Evolutionary conservation across 257 asterid species (phyloP), one percentile per base, ranked within the genome.

Genomic region (Rauvolfia tetraphylla): DNA sequence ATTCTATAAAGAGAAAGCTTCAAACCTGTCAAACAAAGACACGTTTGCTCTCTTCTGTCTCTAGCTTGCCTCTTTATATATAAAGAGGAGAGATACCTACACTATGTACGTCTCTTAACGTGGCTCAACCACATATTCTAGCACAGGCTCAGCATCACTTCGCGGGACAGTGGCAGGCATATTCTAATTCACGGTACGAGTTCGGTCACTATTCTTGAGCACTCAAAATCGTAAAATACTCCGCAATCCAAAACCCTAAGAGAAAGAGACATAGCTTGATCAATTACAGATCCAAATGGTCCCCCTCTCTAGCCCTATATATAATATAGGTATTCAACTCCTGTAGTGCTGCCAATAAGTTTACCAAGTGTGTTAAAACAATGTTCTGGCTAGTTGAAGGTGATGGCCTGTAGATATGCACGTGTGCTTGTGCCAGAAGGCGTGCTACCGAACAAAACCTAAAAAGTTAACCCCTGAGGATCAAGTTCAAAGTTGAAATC

Each of bases 261-360:
- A 23, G 20, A 83, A 73, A 74, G 20, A 53, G 78, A 39, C 68
- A 46, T 69, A n/a, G 53, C 23, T 53, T 59, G 25, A 25, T 66
- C 51, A 74, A 79, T 61, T 70, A 73, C 71, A 68, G 75, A 78
- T 82, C 79, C 59, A 75, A 27, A 78, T 82, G 88, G 83, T 78
- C 88, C 86, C 88, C 82, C 23, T 15, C 57, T 53, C 41, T 23
- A 7, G 1, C 18, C n/a, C n/a, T n/a, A n/a, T n/a, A n/a, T 1
- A 8, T 5, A 67, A 31, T 38, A 65, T 49, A 67, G 65, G 46
- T 53, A 68, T 76, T 27, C 70, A 61, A 63, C 76, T 72, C 75
- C 71, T 8, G 22, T 77, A 79, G 63, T 79, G 78, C 46, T 71
- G 51, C 69, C 54, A 76, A 78, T 75, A 79, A 79, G 83, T 72